Percentiles rank a stretch among this genome's conserved stretches.
Conservation (phyloP, 2,329 filamentous ascomycete genomes). For the Claviceps quebecensis region DNA sequence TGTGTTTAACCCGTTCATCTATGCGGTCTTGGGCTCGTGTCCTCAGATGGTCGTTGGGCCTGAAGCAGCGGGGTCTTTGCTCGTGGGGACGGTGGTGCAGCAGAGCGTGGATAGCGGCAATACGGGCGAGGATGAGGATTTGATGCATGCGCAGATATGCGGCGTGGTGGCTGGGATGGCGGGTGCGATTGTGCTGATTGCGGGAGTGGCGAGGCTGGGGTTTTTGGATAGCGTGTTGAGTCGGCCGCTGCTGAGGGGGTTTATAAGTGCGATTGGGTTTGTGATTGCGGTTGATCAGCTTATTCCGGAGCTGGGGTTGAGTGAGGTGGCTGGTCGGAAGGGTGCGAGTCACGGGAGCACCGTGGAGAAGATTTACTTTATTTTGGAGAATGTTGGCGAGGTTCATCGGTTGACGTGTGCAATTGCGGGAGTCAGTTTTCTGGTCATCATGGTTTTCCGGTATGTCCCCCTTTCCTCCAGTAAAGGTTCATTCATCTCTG, state of each 20-base stretch:
- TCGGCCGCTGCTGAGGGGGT: constrained; percentile 80
- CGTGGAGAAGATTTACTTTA: constrained; percentile 71
- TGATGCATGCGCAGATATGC: constrained; percentile 65
- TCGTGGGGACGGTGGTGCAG: constrained; percentile 78
- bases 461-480: constrained; percentile 23
- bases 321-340: constrained; percentile 44
- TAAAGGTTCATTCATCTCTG: too few species aligned
- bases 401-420: constrained; percentile 62
- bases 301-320: constrained; percentile 76
- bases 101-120: constrained; percentile 57
- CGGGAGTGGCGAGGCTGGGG: constrained; percentile 71
- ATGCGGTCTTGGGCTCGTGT: constrained; percentile 80
- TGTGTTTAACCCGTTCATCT: constrained; percentile 81
- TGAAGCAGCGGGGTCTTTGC: constrained; percentile 81
- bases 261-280: constrained; percentile 93
- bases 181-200: constrained; percentile 75
- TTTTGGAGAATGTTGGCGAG: constrained; percentile 50
- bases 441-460: constrained; percentile 82
- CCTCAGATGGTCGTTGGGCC: constrained; percentile 90
- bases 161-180: constrained; percentile 81
- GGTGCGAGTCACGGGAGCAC: constrained; percentile 73
- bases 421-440: constrained; percentile 67
- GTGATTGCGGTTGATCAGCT: constrained; percentile 93
- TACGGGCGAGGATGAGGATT: constrained; percentile 48
- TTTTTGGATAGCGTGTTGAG: constrained; percentile 93